Percentiles rank a stretch among this genome's conserved stretches.
phyloP scores from a whole-genome alignment of 2,329 filamentous ascomycete genomes.

The Xylariomycetidae sp. region DNA sequence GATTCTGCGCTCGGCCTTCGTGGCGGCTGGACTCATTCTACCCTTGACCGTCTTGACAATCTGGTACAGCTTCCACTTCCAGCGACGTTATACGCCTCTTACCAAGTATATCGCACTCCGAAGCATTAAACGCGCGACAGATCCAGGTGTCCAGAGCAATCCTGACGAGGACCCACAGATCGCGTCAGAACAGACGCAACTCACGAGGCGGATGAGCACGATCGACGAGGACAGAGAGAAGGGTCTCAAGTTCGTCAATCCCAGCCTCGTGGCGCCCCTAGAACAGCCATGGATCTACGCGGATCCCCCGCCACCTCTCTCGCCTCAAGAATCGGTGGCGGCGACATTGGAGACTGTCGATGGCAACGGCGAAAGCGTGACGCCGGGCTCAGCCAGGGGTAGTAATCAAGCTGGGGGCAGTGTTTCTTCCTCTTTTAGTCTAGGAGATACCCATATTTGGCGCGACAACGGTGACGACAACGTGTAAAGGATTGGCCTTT shows the following conservation, averaged over 20 bases:
- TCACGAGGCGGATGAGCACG: constrained; percentile 55
- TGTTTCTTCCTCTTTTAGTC: constrained; percentile 24
- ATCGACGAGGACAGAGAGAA: constrained; percentile 69
- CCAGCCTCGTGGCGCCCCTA: constrained; percentile 66
- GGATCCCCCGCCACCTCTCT: constrained; percentile 42
- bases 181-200: constrained; percentile 31
- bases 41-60: constrained; percentile 76
- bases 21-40: constrained; percentile 65
- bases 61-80: constrained; percentile 86
- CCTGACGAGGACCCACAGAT: constrained; percentile 39
- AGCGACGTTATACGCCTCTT: constrained; percentile 76
- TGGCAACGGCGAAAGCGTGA: constrained; percentile 7
- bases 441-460: constrained; percentile 26
- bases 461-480: constrained; percentile 20
- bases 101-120: constrained; percentile 89
- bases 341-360: constrained; percentile 8
- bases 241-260: constrained; percentile 69
- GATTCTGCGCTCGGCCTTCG: constrained; percentile 68
- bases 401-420: constrained; percentile 16
- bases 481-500: constrained; percentile 8
- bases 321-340: constrained; percentile 13
- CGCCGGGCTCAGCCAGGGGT: constrained; percentile 4
- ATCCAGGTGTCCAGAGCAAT: constrained; percentile 40
- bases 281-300: constrained; percentile 65
- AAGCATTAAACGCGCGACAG: constrained; percentile 66